phyloP scores from a whole-genome alignment of 768 basidiomycete genomes.

The Coprinellus aureogranulatus region DNA sequence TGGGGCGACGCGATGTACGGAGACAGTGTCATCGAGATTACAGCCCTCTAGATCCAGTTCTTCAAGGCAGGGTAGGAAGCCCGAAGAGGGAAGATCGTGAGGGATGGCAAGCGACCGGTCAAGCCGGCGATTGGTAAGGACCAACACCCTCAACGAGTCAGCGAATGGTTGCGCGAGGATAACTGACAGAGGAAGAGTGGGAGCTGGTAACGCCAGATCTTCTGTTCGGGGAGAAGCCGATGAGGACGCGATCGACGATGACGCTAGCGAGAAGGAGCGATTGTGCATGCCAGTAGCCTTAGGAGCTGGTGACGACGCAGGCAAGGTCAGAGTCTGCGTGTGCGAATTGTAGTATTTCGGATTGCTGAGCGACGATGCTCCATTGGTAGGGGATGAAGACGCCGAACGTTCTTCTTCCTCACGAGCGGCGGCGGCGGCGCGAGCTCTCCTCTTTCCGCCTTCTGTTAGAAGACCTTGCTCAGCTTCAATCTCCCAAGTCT shows the following conservation, averaged over 20 bases:
- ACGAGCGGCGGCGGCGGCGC: slow-evolving; percentile 46
- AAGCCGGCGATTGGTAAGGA: slow-evolving; percentile 62
- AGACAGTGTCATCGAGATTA: slow-evolving; percentile 58
- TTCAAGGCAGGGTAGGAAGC: slow-evolving; percentile 63
- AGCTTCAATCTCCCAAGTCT: slow-evolving; percentile 78
- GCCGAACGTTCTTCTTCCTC: not conserved
- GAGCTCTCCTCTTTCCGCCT: slow-evolving; percentile 64
- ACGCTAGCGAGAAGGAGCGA: slow-evolving; percentile 60
- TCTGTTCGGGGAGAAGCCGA: slow-evolving; percentile 19
- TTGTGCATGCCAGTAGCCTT: slow-evolving; percentile 45
- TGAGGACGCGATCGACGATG: slow-evolving; percentile 20
- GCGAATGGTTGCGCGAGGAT: slow-evolving; percentile 63
- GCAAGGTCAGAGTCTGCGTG: slow-evolving; percentile 62
- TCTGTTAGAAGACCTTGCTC: slow-evolving; percentile 75
- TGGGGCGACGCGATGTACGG: slow-evolving; percentile 39
- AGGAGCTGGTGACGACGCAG: slow-evolving; percentile 54
- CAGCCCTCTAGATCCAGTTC: slow-evolving; percentile 77
- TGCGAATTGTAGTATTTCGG: slow-evolving; percentile 59
- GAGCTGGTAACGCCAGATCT: slow-evolving; percentile 60
- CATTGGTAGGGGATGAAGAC: slow-evolving; percentile 17
- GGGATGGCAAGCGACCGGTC: slow-evolving; percentile 66
- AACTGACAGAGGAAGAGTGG: slow-evolving; percentile 63
- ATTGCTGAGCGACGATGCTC: slow-evolving; percentile 42
- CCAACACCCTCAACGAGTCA: slow-evolving; percentile 52
- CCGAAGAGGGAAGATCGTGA: slow-evolving; percentile 26